A percentile compares a stretch with the other conserved stretches of the same genome.
These are phyloP conservation scores for Malus hybrid DNA, from an alignment of 331 rosid species.

Conservation along the genomic window DNA sequence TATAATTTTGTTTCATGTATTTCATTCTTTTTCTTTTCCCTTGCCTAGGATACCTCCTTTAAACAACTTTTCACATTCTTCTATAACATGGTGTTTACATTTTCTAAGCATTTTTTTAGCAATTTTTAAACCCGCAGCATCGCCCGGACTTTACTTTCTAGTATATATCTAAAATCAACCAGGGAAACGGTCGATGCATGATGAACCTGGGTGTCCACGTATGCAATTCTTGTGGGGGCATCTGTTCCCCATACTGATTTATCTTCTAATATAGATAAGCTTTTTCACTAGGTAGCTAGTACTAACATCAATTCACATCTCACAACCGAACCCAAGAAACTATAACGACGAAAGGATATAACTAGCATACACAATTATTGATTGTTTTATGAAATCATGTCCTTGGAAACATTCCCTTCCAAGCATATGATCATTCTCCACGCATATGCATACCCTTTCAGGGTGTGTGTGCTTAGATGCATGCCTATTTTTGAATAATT, in stretches of 20 bases:
- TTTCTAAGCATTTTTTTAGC: too few relatives aligned
- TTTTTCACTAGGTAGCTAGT: background rate
- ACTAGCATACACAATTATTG: background rate
- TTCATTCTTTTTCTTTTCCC: too few relatives aligned
- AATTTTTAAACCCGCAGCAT: too few relatives aligned
- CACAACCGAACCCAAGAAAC: too few relatives aligned
- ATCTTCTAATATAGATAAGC: constrained; percentile 52
- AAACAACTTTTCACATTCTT: too few relatives aligned
- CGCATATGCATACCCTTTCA: background rate
- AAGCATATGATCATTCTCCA: background rate
- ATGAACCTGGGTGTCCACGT: constrained; percentile 91
- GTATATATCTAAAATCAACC: background rate
- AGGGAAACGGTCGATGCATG: background rate
- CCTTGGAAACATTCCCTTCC: background rate
- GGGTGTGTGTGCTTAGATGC: background rate
- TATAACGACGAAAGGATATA: too few relatives aligned
- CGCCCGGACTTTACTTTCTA: too few relatives aligned
- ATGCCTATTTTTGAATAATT: background rate
- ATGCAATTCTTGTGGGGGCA: constrained; percentile 96
- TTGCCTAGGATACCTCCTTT: too few relatives aligned
- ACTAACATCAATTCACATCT: too few relatives aligned
- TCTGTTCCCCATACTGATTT: constrained; percentile 99
- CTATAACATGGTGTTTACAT: too few relatives aligned
- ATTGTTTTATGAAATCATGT: background rate
- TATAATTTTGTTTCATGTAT: too few relatives aligned